Conservation (phyloP, 345 rosid species). For the Nephelium lappaceum region DNA sequence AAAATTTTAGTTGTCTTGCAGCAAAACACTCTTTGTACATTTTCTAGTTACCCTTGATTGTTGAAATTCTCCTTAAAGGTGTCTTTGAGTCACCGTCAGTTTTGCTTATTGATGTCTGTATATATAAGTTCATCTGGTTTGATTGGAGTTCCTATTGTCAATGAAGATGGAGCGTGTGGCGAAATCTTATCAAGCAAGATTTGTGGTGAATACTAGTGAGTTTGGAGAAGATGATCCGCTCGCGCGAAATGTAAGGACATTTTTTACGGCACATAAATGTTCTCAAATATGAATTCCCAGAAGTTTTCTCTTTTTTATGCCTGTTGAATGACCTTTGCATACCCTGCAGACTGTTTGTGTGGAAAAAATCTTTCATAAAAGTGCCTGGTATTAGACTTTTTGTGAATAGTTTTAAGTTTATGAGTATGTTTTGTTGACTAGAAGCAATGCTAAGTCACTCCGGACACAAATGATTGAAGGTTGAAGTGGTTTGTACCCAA, state of each 20-base stretch:
- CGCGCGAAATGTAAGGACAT: slow-evolving; percentile 54
- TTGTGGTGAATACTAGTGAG: slow-evolving; percentile 67
- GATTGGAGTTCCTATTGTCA: slow-evolving; percentile 24
- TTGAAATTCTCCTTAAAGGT: too few relatives aligned
- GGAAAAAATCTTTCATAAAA: not conserved
- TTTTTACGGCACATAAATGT: not conserved
- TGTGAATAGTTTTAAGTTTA: not conserved
- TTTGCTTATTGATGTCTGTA: not conserved
- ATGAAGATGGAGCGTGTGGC: slow-evolving; percentile 68
- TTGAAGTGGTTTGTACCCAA: slow-evolving; percentile 3
- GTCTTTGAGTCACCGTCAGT: not conserved
- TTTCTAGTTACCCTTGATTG: too few relatives aligned
- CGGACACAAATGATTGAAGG: slow-evolving; percentile 2
- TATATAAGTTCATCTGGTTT: not conserved
- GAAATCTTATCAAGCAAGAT: slow-evolving; percentile 45
- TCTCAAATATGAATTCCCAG: not conserved
- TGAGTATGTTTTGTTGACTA: not conserved
- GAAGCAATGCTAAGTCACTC: not conserved
- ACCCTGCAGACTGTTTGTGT: not conserved
- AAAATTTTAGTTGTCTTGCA: too few relatives aligned
- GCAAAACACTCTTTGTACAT: too few relatives aligned
- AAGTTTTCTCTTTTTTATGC: not conserved
- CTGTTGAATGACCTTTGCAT: not conserved
- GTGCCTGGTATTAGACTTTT: not conserved
- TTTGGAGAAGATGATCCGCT: slow-evolving; percentile 70